Base-by-base conservation (phyloP, 352 stramenopile genomes). In the Globisporangium cylindrosporum region DNA sequence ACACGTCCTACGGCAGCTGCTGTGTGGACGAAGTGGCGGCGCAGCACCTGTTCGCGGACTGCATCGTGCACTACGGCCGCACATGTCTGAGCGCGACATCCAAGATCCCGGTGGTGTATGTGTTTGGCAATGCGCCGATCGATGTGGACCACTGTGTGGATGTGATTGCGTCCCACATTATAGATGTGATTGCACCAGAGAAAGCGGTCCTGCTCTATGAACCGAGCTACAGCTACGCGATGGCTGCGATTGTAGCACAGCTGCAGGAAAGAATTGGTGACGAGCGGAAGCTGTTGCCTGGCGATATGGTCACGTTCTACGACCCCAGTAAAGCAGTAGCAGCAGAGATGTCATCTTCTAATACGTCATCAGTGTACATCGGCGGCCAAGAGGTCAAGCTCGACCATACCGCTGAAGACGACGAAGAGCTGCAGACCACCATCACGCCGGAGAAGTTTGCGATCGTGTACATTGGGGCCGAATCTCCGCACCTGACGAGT, bases 21-120 rank as follows among this genome's bases (percentile, higher is more conserved):
- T 99, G 96, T 74, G 94, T 98, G 43, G 97, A 99, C 76, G 93
- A 98, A 75, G 92, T 99, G 29, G 92, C 92, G 14, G 95, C 95
- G 48, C 85, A 97, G 68, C 97, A 99, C 78, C 81, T 99, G 38
- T 71, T 90, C 34, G 95, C 96, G 0, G 89, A 98, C 81, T 89
- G 95, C 67, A 84, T 99, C 60, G 82, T 98, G 46, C 96, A 99
- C 75, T 99, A 97, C 80, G 97, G 97, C 22, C 92, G 95, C 79
- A 96, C 93, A 20, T 98, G 94, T 82, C 74, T 99, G 60, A 90
- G 80, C 67, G 80, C 88, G 36, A 93, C 76, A 55, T 89, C 75
- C 29, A 92, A 83, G 41, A 79, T 97, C 56, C 93, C 94, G 1
- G 91, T 98, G 4, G 83, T 98, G 41, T 98, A 98, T 71, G 88